Evolutionary conservation across 2,329 filamentous ascomycete genomes (phyloP).

Genomic region (Pleomassaria siparia): DNA sequence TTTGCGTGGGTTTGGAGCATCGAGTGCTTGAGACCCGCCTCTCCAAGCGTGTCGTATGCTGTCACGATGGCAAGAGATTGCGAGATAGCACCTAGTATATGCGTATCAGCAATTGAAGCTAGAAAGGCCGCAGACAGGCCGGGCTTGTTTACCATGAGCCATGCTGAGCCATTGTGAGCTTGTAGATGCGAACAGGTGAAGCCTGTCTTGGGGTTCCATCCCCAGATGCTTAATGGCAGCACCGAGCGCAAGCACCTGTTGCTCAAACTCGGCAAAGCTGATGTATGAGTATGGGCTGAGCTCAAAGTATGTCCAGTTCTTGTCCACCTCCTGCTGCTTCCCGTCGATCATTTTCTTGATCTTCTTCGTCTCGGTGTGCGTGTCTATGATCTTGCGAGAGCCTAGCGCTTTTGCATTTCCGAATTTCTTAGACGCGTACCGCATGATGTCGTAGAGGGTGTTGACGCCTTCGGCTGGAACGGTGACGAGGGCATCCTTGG

Average conservation of each 20-base stretch:
- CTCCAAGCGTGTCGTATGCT: constrained; percentile 89
- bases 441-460: constrained; percentile 79
- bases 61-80: constrained; percentile 93
- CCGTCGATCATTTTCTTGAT: constrained; percentile 86
- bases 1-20: constrained; percentile 77
- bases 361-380: constrained; percentile 84
- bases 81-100: constrained; percentile 60
- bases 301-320: constrained; percentile 91
- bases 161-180: constrained; percentile 82
- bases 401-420: constrained; percentile 60
- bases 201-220: constrained; percentile 63
- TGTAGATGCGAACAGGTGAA: constrained; percentile 82
- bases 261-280: constrained; percentile 78
- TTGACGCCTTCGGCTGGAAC: constrained; percentile 68
- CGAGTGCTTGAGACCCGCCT: constrained; percentile 82
- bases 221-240: constrained; percentile 75
- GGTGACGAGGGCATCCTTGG: constrained; percentile 69
- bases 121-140: neutral
- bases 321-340: constrained; percentile 76
- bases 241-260: constrained; percentile 68
- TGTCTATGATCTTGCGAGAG: constrained; percentile 70
- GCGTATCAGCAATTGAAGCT: constrained; percentile 10
- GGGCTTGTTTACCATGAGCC: constrained; percentile 62
- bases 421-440: constrained; percentile 62
- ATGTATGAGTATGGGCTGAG: constrained; percentile 74